Evolutionary conservation across 2,329 filamentous ascomycete species (phyloP), one percentile per base, ranked within the genome.

Genomic region (Orbilia oligospora): DNA sequence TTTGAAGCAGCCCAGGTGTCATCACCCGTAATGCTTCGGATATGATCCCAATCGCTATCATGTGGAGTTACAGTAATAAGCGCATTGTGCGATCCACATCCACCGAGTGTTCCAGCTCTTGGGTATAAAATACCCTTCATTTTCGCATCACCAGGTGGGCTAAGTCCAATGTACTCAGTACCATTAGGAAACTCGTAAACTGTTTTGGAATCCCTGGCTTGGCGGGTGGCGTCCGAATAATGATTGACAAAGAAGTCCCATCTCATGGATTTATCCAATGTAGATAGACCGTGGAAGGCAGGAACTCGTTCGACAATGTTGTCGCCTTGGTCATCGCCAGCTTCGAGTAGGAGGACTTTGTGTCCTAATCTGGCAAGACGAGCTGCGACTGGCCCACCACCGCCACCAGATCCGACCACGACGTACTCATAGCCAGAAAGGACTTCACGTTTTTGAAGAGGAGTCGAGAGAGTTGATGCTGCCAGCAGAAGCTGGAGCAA

Each of bases 181-280:
- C 86, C 86, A 24, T 85, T 81, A 0, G 84, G 64, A 10, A 81
- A 83, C 8, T 86, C 82, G 82, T 89, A 91, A 0, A 87, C 87
- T 56, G 88, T 88, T 85, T 91, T 91, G 81, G 84, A 87, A 82
- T 91, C 89, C 65, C 85, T 85, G 22, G 86, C 85, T 80, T 89
- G 87, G 44, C 87, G 85, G 22, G 83, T 83, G 53, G 88, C 84
- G 77, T 90, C 86, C 8, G 86, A 84, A 81, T 90, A 91, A 83
- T 91, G 89, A 55, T 86, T 86, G n/a, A 90, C 88, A 80, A 88
- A 91, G 83, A 88, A 91, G 83, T 90, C 88, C 90, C 90, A 91
- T 55, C 86, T 84, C 80, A 90, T 86, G 18, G 86, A 85, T 24
- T 85, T 85, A 76, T 90, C 87, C 81, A 90, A 88, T 10, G 88